Conservation (phyloP, 2,329 filamentous ascomycete genomes). For the Arthroderma uncinatum region DNA sequence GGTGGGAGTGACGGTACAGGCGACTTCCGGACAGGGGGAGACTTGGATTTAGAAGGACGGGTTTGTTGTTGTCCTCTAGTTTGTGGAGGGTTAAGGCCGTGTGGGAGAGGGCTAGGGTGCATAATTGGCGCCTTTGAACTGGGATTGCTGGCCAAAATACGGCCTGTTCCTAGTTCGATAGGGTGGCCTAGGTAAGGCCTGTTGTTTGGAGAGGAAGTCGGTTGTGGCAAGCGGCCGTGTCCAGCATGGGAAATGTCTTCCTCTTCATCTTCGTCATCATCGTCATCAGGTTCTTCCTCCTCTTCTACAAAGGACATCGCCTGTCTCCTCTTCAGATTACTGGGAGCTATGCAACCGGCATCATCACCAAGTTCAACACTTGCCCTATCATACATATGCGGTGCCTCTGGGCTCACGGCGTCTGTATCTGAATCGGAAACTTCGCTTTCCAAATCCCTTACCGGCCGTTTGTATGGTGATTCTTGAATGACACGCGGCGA, state of each 20-base stretch:
- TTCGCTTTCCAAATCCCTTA: background rate
- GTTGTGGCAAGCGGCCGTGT: background rate
- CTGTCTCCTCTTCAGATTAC: background rate
- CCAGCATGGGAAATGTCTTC: background rate
- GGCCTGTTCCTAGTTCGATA: background rate
- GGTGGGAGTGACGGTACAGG: background rate
- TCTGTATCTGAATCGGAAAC: background rate
- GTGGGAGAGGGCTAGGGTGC: background rate
- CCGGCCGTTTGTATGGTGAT: background rate
- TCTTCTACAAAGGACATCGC: background rate
- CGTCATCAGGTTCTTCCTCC: background rate
- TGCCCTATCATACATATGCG: background rate
- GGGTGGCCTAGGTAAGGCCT: background rate
- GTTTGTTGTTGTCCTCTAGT: background rate
- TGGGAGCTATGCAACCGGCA: background rate
- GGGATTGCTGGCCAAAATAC: background rate
- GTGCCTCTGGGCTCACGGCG: background rate
- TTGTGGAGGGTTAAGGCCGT: background rate
- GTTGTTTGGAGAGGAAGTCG: background rate
- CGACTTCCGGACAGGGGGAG: background rate
- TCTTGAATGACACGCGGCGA: background rate
- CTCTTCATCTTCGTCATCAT: background rate
- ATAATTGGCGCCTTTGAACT: background rate
- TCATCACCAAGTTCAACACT: constrained; percentile 16
- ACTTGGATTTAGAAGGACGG: background rate